A percentile compares a stretch with the other conserved stretches of the same genome.
These are phyloP conservation scores for Hydnomerulius pinastri DNA, from an alignment of 768 basidiomycete genomes.

Conservation along the genomic window DNA sequence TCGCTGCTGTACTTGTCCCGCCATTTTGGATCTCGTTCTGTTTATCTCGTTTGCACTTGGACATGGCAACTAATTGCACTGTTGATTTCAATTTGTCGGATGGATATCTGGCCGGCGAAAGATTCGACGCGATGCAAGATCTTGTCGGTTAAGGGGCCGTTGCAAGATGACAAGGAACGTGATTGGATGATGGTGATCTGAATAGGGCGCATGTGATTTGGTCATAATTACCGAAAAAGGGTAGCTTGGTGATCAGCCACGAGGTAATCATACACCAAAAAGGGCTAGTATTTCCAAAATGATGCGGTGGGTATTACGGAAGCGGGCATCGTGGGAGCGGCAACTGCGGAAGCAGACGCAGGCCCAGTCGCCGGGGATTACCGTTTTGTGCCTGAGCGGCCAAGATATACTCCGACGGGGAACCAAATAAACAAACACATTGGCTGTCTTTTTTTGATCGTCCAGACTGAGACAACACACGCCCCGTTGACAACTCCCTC, in stretches of 20 bases:
- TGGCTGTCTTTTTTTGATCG: slow-evolving; percentile 41
- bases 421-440: slow-evolving; percentile 38
- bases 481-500: slow-evolving; percentile 41
- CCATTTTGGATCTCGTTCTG: background rate
- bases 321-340: slow-evolving; percentile 36
- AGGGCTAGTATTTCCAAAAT: slow-evolving; percentile 6
- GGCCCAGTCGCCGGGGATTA: slow-evolving; percentile 30
- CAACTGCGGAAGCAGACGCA: slow-evolving; percentile 36
- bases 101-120: background rate
- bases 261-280: slow-evolving; percentile 2
- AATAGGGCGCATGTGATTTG: slow-evolving; percentile 1
- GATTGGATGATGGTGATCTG: slow-evolving; percentile 1
- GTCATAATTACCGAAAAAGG: slow-evolving; percentile 2
- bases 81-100: background rate
- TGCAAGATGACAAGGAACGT: background rate
- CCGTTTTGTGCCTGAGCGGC: slow-evolving; percentile 34
- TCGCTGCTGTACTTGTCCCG: background rate
- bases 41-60: background rate
- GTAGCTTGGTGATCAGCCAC: slow-evolving; percentile 8
- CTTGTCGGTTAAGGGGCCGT: background rate
- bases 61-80: background rate
- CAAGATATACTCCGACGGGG: slow-evolving; percentile 35
- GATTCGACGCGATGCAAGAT: no score
- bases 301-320: slow-evolving; percentile 11
- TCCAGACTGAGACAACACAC: slow-evolving; percentile 41